Base-by-base conservation (phyloP, 2,329 filamentous ascomycete species). In the Diaporthe sp. region DNA sequence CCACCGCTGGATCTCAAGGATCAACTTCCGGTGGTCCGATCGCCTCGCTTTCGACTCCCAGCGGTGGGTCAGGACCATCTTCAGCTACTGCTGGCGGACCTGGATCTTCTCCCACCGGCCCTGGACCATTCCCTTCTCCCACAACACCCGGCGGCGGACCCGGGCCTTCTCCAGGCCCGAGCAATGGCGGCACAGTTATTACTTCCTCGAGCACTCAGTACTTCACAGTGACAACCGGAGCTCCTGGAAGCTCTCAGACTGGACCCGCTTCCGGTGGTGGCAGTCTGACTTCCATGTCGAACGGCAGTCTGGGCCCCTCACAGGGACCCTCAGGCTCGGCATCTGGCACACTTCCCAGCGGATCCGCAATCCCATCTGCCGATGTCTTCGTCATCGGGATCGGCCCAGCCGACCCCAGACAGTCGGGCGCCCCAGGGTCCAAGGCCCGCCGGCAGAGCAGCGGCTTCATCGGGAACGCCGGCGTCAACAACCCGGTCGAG, bases 381-480 rank as follows among this genome's bases (percentile, higher is more conserved):
- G 28, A 10, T 2, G 10, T 15, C 38, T 55, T 70, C 22, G 47
- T 80, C n/a, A 76, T 82, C 4, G 54, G 70, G 10, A 72, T 80
- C 47, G 69, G 77, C 19, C 77, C 73, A 38, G 52, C n/a, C 47
- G 50, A 15, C 22, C 28, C 66, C 22, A 35, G 6, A 12, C 4
- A n/a, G 30, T 40, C 33, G 33, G 28, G 28, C 7, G 33, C 25
- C 33, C 33, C 67, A 13, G 50, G 67, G 17, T 17, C n/a, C 17
- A 42, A 45, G 25, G 35, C 67, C 33, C 67, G 54, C 66, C 28
- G 54, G 42, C 35, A 55, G 10, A 38, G 28, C 33, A 17, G 30
- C 6, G 71, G 77, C 47, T 81, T 80, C 74, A 45, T 82, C 52
- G 79, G 77, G 54, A 76, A 71, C 54, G 78, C 77, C n/a, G 76